Percentiles rank a stretch among this genome's conserved stretches.
These are phyloP conservation scores for Taiozyma sp. DNA, from an alignment of 1,139 yeast species.

Conservation along the genomic window DNA sequence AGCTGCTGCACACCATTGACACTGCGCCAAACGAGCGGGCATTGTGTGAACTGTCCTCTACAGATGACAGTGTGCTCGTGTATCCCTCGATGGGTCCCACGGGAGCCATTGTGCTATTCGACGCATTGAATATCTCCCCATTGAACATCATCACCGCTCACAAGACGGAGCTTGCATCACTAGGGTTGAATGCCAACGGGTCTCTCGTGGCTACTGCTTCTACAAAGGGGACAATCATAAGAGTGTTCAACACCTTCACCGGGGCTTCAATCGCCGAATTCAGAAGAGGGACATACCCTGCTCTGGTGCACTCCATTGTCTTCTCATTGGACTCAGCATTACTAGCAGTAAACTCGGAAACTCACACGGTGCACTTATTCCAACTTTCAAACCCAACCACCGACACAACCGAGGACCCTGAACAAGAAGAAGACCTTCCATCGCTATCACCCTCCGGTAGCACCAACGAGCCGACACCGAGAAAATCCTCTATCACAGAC, in stretches of 20 bases:
- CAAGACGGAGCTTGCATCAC: conserved; percentile 43
- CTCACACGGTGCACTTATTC: conserved; percentile 68
- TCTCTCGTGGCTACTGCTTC: conserved; percentile 63
- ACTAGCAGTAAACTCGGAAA: conserved; percentile 64
- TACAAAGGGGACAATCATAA: conserved; percentile 64
- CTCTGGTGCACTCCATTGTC: conserved; percentile 48
- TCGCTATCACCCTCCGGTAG: conserved; percentile 1
- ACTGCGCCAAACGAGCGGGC: conserved; percentile 35
- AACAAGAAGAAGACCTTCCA: conserved; percentile 1
- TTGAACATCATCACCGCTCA: conserved; percentile 58
- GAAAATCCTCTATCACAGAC: conserved; percentile 18
- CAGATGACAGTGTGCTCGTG: conserved; percentile 45
- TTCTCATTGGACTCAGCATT: conserved; percentile 48
- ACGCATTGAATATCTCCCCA: conserved; percentile 52
- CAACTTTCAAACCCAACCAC: conserved; percentile 24
- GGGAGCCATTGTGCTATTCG: conserved; percentile 40
- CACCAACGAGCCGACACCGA: conserved; percentile 2
- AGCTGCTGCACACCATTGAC: conserved; percentile 60
- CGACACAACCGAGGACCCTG: conserved; percentile 1
- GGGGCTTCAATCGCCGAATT: conserved; percentile 44
- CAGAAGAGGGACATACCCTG: conserved; percentile 65
- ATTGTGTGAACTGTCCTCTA: conserved; percentile 46
- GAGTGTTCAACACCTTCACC: conserved; percentile 41
- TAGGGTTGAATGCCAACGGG: conserved; percentile 49
- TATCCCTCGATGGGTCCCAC: conserved; percentile 28